A percentile compares a stretch with the other conserved stretches of the same genome.
These are phyloP conservation scores for Ogataea trehaloabstinens DNA, from an alignment of 805 yeast species.

Conservation along the genomic window DNA sequence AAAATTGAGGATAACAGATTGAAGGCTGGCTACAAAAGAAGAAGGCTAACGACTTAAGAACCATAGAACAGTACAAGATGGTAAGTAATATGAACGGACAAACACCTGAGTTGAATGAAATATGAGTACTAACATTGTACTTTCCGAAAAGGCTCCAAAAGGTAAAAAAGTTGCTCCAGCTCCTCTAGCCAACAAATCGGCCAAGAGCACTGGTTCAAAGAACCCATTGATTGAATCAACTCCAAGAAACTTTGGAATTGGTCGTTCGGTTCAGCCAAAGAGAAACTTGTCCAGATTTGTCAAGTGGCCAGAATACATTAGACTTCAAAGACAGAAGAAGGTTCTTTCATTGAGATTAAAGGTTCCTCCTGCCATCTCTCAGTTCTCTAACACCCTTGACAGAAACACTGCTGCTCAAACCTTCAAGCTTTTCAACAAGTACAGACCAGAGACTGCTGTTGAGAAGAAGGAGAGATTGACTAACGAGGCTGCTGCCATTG, in stretches of 20 bases:
- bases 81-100: background rate
- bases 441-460: slow-evolving; percentile 96
- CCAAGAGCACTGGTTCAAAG: slow-evolving; percentile 48
- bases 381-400: slow-evolving; percentile 94
- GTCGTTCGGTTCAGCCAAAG: slow-evolving; percentile 93
- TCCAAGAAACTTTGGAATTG: slow-evolving; percentile 94
- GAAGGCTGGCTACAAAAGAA: background rate
- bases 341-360: slow-evolving; percentile 91
- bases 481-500: slow-evolving; percentile 98
- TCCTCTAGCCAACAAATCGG: slow-evolving; percentile 83
- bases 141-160: slow-evolving; percentile 44
- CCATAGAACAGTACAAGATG: background rate
- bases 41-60: background rate
- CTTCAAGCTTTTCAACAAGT: slow-evolving; percentile 96
- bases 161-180: slow-evolving; percentile 94
- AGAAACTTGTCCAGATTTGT: slow-evolving; percentile 96
- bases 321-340: slow-evolving; percentile 99
- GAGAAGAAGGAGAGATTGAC: slow-evolving; percentile 99
- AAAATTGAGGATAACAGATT: no score
- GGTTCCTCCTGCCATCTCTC: slow-evolving; percentile 98
- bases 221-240: slow-evolving; percentile 89
- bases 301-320: slow-evolving; percentile 98
- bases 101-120: background rate
- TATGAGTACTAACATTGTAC: slow-evolving; percentile 8
- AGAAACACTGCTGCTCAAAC: slow-evolving; percentile 98